Percentiles rank a stretch among this genome's conserved stretches.
phyloP scores from a whole-genome alignment of 768 basidiomycete species.

The Crepidotus variabilis region DNA sequence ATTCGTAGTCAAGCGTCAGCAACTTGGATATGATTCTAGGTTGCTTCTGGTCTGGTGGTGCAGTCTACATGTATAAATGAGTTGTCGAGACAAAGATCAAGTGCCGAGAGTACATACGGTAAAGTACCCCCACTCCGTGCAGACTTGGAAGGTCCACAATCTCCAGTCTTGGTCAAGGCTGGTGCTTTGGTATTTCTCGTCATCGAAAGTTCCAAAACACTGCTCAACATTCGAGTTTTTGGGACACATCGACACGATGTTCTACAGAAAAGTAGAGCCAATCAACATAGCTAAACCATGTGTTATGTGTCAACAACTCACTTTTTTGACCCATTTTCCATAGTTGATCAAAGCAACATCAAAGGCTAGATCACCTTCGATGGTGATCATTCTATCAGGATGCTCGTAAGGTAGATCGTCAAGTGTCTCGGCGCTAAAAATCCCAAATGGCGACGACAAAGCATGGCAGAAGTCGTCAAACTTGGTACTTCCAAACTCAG shows the following conservation, averaged over 20 bases:
- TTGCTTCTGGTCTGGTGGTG: constrained; percentile 64
- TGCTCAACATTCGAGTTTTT: constrained; percentile 38
- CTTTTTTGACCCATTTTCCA: constrained; percentile 72
- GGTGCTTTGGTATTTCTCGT: constrained; percentile 56
- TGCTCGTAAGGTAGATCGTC: constrained; percentile 44
- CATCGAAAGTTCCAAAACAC: constrained; percentile 88
- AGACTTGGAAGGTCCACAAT: constrained; percentile 87
- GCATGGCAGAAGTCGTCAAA: constrained; percentile 71
- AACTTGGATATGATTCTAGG: constrained; percentile 79
- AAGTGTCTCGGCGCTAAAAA: constrained; percentile 19
- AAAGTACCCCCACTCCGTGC: constrained; percentile 96
- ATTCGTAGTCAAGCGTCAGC: constrained; percentile 44
- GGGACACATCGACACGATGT: constrained; percentile 57
- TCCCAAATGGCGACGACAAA: constrained; percentile 43
- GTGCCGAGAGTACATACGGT: constrained; percentile 41
- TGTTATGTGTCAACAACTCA: constrained; percentile 21
- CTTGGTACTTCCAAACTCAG: constrained; percentile 50
- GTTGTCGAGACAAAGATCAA: neutral
- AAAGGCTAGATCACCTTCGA: constrained; percentile 45
- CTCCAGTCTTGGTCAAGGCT: constrained; percentile 76
- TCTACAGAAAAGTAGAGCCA: constrained; percentile 25
- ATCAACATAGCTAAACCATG: neutral
- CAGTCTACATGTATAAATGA: constrained; percentile 43
- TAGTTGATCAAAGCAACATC: constrained; percentile 69
- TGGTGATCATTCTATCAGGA: constrained; percentile 40